phyloP scores from a whole-genome alignment of 805 yeast genomes.

The Ogataea salicorniae region DNA sequence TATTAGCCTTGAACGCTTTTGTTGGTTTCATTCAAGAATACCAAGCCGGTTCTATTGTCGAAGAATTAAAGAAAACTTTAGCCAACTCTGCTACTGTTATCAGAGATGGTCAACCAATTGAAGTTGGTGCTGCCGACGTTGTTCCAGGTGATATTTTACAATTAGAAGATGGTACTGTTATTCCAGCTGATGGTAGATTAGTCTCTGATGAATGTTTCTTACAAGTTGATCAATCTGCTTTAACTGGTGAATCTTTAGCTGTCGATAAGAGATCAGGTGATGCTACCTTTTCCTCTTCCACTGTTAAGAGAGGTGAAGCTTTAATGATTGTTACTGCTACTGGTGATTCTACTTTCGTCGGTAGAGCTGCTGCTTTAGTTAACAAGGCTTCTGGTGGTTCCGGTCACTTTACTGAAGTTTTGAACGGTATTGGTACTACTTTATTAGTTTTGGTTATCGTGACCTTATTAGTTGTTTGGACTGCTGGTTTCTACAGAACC shows the following conservation, averaged over 20 bases:
- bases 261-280: constrained; percentile 90
- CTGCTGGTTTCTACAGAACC: constrained; percentile 91
- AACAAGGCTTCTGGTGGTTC: constrained; percentile 88
- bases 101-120: constrained; percentile 74
- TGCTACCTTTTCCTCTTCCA: constrained; percentile 83
- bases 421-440: constrained; percentile 95
- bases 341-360: constrained; percentile 93
- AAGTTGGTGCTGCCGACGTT: constrained; percentile 76
- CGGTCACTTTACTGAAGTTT: constrained; percentile 96
- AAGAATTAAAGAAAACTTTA: constrained; percentile 89
- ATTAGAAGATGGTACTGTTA: constrained; percentile 88
- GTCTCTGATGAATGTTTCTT: constrained; percentile 80
- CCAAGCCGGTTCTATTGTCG: constrained; percentile 98
- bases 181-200: constrained; percentile 90
- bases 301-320: constrained; percentile 94
- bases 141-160: constrained; percentile 95
- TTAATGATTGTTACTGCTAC: constrained; percentile 92
- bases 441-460: constrained; percentile 82
- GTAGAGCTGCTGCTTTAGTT: constrained; percentile 95
- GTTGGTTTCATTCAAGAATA: constrained; percentile 97
- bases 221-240: constrained; percentile 94
- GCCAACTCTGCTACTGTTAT: constrained; percentile 85
- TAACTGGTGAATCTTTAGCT: constrained; percentile 96
- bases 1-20: constrained; percentile 77
- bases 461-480: constrained; percentile 86